phyloP scores from a whole-genome alignment of 2,329 filamentous ascomycete species.

The Aureobasidium melanogenum region DNA sequence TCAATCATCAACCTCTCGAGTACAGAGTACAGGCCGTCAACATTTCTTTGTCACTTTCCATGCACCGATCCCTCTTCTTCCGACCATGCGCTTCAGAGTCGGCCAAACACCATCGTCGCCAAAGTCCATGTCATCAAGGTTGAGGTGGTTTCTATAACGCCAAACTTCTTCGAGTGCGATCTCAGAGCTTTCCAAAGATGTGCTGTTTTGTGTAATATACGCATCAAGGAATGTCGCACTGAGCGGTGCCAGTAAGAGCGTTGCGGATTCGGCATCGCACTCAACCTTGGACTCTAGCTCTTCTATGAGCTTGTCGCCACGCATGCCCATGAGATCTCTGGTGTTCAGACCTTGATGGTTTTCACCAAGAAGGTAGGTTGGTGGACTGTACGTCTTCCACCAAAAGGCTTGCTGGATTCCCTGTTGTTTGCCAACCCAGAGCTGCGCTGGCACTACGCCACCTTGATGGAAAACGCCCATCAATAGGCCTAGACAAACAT shows the following conservation, averaged over 20 bases:
- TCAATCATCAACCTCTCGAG: not conserved
- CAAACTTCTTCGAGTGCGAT: slow-evolving; percentile 63
- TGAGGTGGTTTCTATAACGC: slow-evolving; percentile 59
- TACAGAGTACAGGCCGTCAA: slow-evolving; percentile 11
- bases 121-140: slow-evolving; percentile 74
- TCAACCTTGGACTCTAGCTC: slow-evolving; percentile 52
- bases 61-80: slow-evolving; percentile 36
- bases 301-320: slow-evolving; percentile 50
- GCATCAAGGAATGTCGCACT: slow-evolving; percentile 63
- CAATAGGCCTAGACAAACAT: slow-evolving; percentile 55
- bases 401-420: slow-evolving; percentile 61
- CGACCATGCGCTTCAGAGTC: slow-evolving; percentile 55
- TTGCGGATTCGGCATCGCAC: slow-evolving; percentile 40
- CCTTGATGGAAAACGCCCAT: slow-evolving; percentile 82
- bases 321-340: slow-evolving; percentile 64
- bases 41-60: slow-evolving; percentile 35
- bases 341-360: slow-evolving; percentile 65
- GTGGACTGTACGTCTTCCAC: slow-evolving; percentile 83
- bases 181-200: not conserved
- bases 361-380: slow-evolving; percentile 69
- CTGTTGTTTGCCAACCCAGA: slow-evolving; percentile 61
- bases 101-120: slow-evolving; percentile 66
- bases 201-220: slow-evolving; percentile 24
- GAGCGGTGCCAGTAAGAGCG: slow-evolving; percentile 57
- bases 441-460: slow-evolving; percentile 65